These are phyloP conservation scores for Magnusiomyces suaveolens DNA, from an alignment of 1,139 yeast species.

Conservation along the genomic window DNA sequence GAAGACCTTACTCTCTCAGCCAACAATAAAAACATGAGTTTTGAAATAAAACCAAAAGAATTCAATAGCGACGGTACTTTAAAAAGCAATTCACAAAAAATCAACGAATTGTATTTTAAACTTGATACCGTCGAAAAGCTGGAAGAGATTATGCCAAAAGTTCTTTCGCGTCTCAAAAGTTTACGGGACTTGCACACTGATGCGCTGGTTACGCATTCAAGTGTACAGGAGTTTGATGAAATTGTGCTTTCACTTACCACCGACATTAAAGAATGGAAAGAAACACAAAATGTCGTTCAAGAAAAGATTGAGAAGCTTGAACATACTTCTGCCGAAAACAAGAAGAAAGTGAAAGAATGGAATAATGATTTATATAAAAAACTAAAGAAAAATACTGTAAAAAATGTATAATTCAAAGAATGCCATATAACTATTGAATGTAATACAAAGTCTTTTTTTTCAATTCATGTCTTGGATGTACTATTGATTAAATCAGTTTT, in stretches of 20 bases:
- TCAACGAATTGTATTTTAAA: slow-evolving; percentile 7
- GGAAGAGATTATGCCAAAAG: slow-evolving; percentile 11
- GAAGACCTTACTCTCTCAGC: neutral
- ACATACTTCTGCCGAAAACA: slow-evolving; percentile 4
- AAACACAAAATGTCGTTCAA: slow-evolving; percentile 7
- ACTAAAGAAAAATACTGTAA: neutral
- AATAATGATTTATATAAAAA: neutral
- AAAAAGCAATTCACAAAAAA: neutral
- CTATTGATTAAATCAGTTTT: too few relatives aligned
- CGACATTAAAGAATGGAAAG: slow-evolving; percentile 11
- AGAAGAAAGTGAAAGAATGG: slow-evolving; percentile 8
- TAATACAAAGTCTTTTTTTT: too few relatives aligned
- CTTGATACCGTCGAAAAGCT: slow-evolving; percentile 6
- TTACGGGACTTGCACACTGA: slow-evolving; percentile 12
- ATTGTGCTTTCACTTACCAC: slow-evolving; percentile 6
- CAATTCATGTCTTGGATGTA: too few relatives aligned
- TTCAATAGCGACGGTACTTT: neutral
- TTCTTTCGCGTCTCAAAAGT: slow-evolving; percentile 9
- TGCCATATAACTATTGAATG: neutral
- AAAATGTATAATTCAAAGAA: too few relatives aligned
- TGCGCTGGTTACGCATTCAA: slow-evolving; percentile 7
- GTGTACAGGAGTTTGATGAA: slow-evolving; percentile 11
- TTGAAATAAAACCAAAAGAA: neutral
- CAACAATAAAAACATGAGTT: too few relatives aligned
- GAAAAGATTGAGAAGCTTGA: slow-evolving; percentile 7